Evolutionary conservation across 2,329 filamentous ascomycete genomes (phyloP), one percentile per base, ranked within the genome.

Genomic region (Helotiales sp.): DNA sequence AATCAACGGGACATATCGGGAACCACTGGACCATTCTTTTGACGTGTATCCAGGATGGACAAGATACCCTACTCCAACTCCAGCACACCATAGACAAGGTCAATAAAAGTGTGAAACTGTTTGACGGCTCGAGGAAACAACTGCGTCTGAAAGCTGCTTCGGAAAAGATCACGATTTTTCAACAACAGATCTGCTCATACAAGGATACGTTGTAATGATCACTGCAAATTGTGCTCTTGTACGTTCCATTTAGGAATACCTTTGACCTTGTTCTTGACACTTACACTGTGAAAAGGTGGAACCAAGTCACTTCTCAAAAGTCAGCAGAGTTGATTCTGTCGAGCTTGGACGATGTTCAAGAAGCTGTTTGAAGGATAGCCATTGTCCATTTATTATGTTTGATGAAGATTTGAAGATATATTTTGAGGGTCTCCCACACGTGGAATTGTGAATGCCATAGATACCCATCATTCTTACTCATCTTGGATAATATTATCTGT

Each of bases 41-140:
- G 10, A 34, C 30, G 5, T 54, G 57, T 2, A 38, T 63, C 4
- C 30, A 54, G 10, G 61, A 62, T 58, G 54, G 59, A 5, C 59
- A 60, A 29, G 52, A 55, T 19, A 62, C 59, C 8, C 55, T 63
- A 17, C n/a, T 44, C 13, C 46, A 61, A 13, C 59, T 63, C n/a
- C 46, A 60, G 34, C 31, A 95, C 71, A 76, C 96, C 0, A 82
- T 97, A 1, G 93, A 92, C 31, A 73, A 81, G 38, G 70, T 95
- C 55, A 88, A 96, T 76, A 85, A 82, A 54, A 93, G 92, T 62
- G 91, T 95, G 25, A 84, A 84, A 59, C 91, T 97, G 5, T 80
- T 97, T 48, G 66, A 71, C 51, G 67, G 58, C 10, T 62, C 68
- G 2, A 62, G 68, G 7, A 66, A 64, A 40, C 54, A 61, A 38